These are phyloP conservation scores for Fragaria nilgerrensis DNA, from an alignment of 306 rosid genomes.

Conservation along the genomic window DNA sequence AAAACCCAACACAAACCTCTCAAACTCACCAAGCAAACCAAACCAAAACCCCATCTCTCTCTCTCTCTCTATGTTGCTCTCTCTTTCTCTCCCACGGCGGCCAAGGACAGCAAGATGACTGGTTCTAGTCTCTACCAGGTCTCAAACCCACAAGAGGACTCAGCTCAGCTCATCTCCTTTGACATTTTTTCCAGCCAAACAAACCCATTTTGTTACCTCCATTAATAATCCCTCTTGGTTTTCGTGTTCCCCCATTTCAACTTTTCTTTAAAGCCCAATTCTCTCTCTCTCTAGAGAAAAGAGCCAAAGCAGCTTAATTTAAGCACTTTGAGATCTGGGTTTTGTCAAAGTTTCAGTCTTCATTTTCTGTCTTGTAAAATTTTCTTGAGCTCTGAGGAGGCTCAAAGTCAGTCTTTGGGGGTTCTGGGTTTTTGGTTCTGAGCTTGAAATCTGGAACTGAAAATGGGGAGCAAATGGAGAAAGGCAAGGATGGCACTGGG, in stretches of 20 bases:
- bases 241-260: constrained; percentile 49
- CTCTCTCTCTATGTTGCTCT: background rate
- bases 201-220: constrained; percentile 5
- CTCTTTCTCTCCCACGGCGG: constrained; percentile 40
- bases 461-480: constrained; percentile 96
- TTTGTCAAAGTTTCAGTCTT: constrained; percentile 22
- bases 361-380: background rate
- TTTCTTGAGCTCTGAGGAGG: constrained; percentile 9
- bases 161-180: constrained; percentile 27
- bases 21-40: constrained; percentile 40
- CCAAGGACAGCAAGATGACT: constrained; percentile 36
- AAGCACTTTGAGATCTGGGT: constrained; percentile 72
- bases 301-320: constrained; percentile 27
- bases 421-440: constrained; percentile 16
- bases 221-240: constrained; percentile 38
- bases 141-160: constrained; percentile 15
- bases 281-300: constrained; percentile 31
- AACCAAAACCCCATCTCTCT: background rate
- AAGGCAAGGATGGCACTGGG: constrained; percentile 86
- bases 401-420: constrained; percentile 21
- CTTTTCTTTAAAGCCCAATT: constrained; percentile 57
- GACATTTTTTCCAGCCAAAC: constrained; percentile 15
- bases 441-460: constrained; percentile 33
- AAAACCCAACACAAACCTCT: constrained; percentile 29
- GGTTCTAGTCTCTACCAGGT: constrained; percentile 6